Evolutionary conservation across 495 filamentous ascomycete genomes (phyloP), one percentile per base, ranked within the genome.

Genomic region (Tuber umbilicatum): DNA sequence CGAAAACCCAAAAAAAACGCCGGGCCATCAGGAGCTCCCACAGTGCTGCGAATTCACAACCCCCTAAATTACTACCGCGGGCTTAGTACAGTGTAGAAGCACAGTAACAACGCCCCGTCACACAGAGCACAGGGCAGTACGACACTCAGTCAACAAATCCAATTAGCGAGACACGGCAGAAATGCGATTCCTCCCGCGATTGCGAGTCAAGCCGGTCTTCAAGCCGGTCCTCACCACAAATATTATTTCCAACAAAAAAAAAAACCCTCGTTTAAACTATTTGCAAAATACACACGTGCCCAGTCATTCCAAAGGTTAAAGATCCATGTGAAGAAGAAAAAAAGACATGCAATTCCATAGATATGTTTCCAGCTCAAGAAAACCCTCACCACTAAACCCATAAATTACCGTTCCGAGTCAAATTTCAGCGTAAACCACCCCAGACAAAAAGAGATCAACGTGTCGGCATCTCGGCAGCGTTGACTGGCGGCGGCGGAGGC

Each of bases 401-500:
- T 64, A 31, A 64, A 31, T 17, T 19, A 64, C 27, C 14, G 14
- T 19, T 64, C 27, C 5, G 50, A 17, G 31, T 19, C 55, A 35
- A 64, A 64, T 35, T 64, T 64, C 55, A 64, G 17, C 16, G 55
- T 64, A 27, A 64, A 35, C 55, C 55, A 64, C 55, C 55, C 45
- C 12, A 19, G 14, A 64, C 27, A 64, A 31, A 64, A 64, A 14
- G 27, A 14, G 27, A 64, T 64, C 10, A 64, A 64, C 55, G 55
- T 17, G 21, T 16, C 40, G 73, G 68, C 70, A 79, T 71, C 41
- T 79, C 78, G 16, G 73, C 73, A n/a, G 70, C 7, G 14, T 39
- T 50, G 3, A 79, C 70, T 37, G 78, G 78, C 19, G 77, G 77
- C 5, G 77, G 77, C 2, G 72, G 76, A 6, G 74, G 77, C 9